Evolutionary conservation across 208 protist species (phyloP).

Genomic region (Leishmania aethiopica): DNA sequence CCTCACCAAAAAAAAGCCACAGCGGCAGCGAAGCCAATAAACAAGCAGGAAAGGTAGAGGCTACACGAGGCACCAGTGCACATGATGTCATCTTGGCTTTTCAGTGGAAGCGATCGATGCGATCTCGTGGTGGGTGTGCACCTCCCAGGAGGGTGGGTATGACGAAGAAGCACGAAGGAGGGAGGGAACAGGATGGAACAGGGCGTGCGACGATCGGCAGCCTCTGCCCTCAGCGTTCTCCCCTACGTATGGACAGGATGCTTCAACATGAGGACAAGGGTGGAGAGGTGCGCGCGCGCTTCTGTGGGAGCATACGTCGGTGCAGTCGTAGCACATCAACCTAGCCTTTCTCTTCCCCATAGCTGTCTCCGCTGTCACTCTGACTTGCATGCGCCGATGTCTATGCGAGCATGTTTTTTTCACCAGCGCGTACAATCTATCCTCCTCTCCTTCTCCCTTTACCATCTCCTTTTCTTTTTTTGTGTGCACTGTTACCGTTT

Average conservation of each 20-base stretch:
- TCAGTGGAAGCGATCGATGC: neutral
- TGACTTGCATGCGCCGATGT: neutral
- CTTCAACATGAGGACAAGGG: neutral
- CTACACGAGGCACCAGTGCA: neutral
- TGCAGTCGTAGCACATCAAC: neutral
- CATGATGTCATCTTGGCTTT: neutral
- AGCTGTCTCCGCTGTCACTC: neutral
- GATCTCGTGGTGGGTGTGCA: neutral
- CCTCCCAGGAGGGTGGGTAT: neutral
- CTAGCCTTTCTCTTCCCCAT: neutral
- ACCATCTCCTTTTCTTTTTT: neutral
- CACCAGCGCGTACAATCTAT: neutral
- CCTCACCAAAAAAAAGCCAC: neutral
- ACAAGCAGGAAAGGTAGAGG: neutral
- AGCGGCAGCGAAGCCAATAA: neutral
- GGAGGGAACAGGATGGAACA: neutral
- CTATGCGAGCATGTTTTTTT: neutral
- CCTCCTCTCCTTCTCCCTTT: neutral
- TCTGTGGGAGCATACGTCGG: neutral
- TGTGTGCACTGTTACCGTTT: neutral
- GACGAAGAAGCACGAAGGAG: neutral
- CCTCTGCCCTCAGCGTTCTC: neutral
- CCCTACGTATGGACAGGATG: neutral
- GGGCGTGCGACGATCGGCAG: neutral
- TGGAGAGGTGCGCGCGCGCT: neutral